A percentile compares a stretch with the other conserved stretches of the same genome.
These are phyloP conservation scores for Lentinus polychrous DNA, from an alignment of 1,284 basidiomycete genomes.

Conservation along the genomic window DNA sequence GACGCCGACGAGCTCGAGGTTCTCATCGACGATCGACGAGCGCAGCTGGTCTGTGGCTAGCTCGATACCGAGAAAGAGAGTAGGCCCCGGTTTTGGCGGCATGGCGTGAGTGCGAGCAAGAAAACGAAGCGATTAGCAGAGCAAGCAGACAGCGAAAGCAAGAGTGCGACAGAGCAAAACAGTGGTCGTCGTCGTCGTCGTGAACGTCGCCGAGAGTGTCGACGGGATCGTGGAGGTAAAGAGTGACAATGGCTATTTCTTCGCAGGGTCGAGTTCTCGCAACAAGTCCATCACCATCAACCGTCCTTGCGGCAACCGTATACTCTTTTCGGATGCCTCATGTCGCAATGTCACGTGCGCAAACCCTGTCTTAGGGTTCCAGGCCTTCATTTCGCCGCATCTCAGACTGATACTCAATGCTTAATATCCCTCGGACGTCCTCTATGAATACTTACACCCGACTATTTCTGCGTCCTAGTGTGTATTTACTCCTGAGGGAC, in stretches of 20 bases:
- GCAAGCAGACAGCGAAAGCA: constrained; percentile 10
- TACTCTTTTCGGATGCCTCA: constrained; percentile 5
- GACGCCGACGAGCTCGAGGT: constrained; percentile 69
- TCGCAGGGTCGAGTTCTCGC: constrained; percentile 14
- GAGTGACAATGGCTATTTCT: constrained; percentile 17
- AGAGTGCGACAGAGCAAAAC: constrained; percentile 6
- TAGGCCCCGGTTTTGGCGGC: constrained; percentile 46
- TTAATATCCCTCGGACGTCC: too few relatives aligned
- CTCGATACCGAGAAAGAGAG: constrained; percentile 72
- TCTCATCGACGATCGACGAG: constrained; percentile 74
- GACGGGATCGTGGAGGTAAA: constrained; percentile 19
- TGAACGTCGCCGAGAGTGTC: constrained; percentile 16
- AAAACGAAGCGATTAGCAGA: constrained; percentile 2
- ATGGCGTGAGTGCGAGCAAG: constrained; percentile 12
- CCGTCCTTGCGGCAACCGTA: background rate
- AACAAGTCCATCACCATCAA: constrained; percentile 14
- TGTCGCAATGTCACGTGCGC: constrained; percentile 1
- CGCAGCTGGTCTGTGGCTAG: constrained; percentile 74
- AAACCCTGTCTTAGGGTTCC: background rate
- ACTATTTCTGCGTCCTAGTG: too few relatives aligned
- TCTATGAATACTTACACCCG: too few relatives aligned
- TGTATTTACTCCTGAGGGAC: too few relatives aligned
- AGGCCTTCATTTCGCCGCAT: too few relatives aligned
- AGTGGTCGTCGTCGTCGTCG: constrained; percentile 8
- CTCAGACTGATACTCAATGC: too few relatives aligned